Percentiles rank a stretch among this genome's conserved stretches.
phyloP scores from a whole-genome alignment of 495 filamentous ascomycete genomes.

The Daldinia loculata region DNA sequence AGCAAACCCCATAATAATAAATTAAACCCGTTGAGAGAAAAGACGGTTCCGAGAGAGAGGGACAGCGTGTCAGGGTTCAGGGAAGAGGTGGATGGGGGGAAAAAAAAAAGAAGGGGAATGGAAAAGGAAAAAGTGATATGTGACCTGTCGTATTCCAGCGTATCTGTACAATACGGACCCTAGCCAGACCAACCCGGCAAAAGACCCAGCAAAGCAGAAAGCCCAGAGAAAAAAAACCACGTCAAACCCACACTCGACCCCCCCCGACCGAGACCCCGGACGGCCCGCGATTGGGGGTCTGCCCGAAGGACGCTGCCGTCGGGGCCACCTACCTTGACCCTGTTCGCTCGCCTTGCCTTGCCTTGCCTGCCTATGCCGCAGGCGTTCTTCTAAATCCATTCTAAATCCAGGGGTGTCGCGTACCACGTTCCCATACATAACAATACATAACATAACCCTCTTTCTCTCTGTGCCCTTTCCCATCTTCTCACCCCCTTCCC shows the following conservation, averaged over 20 bases:
- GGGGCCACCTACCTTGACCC: slow-evolving; percentile 24
- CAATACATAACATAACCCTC: neutral
- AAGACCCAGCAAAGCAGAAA: slow-evolving; percentile 4
- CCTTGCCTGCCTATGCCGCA: neutral
- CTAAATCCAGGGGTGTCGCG: slow-evolving; percentile 30
- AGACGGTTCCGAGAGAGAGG: slow-evolving; percentile 15
- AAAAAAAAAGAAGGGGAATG: neutral
- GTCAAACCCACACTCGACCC: slow-evolving; percentile 24
- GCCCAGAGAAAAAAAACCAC: slow-evolving; percentile 7
- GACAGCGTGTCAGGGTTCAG: slow-evolving; percentile 12
- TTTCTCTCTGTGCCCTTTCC: neutral
- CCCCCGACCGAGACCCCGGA: slow-evolving; percentile 24
- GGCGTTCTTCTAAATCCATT: neutral
- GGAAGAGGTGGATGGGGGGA: neutral
- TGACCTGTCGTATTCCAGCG: slow-evolving; percentile 31
- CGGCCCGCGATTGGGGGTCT: slow-evolving; percentile 43
- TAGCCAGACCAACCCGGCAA: slow-evolving; percentile 1
- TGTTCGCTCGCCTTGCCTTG: slow-evolving; percentile 19
- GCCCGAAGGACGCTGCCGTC: slow-evolving; percentile 40
- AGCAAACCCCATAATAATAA: slow-evolving; percentile 5
- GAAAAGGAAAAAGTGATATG: slow-evolving; percentile 30
- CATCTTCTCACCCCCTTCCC: slow-evolving; percentile 3
- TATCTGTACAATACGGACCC: slow-evolving; percentile 25
- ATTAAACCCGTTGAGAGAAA: slow-evolving; percentile 6
- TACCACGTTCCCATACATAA: slow-evolving; percentile 22